Evolutionary conservation across 1,284 basidiomycete genomes (phyloP), one percentile per base, ranked within the genome.

Genomic region (Ceratobasidium sp.): DNA sequence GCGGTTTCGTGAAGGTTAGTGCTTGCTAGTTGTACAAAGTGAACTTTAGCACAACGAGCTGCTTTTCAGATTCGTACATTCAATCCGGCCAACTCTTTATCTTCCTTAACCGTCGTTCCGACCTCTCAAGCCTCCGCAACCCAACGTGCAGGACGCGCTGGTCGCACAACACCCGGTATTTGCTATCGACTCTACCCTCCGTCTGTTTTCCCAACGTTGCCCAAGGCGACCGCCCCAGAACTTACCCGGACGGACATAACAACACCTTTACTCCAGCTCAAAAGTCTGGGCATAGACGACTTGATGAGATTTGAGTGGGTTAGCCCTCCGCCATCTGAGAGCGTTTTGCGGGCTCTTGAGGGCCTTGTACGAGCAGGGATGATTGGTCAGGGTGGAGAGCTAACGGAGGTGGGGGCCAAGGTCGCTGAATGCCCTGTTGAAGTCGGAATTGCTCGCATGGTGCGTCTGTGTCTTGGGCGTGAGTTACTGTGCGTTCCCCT

Each of bases 261-360:
- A 0, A 91, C 92, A 2, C 92, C 94, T 3, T 90, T 98, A 48
- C 84, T 99, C 16, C 95, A 98, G 81, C 87, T 99, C 66, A 98
- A 98, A 81, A 92, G 93, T 0, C 85, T 99, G 16, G 97, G 98
- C 6, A 92, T 98, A 63, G 93, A 98, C 77, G 95, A 99, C 81
- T 81, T 99, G n/a, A 92, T 93, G 90, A 92, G 91, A 80, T 98
- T 99, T 80, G 95, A 98, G 79, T 99, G 95, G 90, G 88, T 98
- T 63, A 91, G 92, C 24, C 86, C 92, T 0, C 97, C 97, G 22
- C 93, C 94, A 1, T 89, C 91, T n/a, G 92, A 94, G 81, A 92
- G 91, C 79, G 87, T 98, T 46, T 83, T 96, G 43, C 84, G 93
- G 43, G 94, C 94, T 7, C 83, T 99, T 51, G 95, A 98, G 80